Evolutionary conservation across 768 basidiomycete species (phyloP).

Genomic region (Jaapia argillacea): DNA sequence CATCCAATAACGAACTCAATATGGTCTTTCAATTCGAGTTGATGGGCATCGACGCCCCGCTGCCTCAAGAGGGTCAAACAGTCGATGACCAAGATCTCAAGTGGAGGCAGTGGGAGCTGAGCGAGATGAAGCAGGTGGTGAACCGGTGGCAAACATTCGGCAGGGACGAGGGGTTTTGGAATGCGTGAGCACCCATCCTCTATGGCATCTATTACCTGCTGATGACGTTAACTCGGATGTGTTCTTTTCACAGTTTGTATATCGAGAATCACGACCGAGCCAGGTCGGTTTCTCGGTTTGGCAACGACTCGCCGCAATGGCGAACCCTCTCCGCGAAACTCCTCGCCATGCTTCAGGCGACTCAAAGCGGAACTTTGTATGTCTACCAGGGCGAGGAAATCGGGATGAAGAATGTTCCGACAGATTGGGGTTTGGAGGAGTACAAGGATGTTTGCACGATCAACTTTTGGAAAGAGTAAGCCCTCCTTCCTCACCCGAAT

Average conservation of each 20-base stretch:
- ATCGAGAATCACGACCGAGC: slow-evolving; percentile 67
- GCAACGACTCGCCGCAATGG: slow-evolving; percentile 47
- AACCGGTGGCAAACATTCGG: slow-evolving; percentile 47
- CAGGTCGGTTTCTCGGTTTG: slow-evolving; percentile 55
- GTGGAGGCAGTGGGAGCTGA: slow-evolving; percentile 37
- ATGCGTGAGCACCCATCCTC: slow-evolving; percentile 32
- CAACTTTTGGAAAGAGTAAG: slow-evolving; percentile 49
- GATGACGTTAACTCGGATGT: neutral
- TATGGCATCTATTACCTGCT: neutral
- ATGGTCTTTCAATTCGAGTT: slow-evolving; percentile 60
- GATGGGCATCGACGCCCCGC: slow-evolving; percentile 46
- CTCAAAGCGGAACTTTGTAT: slow-evolving; percentile 58
- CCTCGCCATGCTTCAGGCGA: slow-evolving; percentile 48
- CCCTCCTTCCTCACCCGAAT: slow-evolving; percentile 4
- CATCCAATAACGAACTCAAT: slow-evolving; percentile 48
- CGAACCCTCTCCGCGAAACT: slow-evolving; percentile 53
- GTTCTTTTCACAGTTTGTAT: slow-evolving; percentile 31
- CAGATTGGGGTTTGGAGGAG: slow-evolving; percentile 57
- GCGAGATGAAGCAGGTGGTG: slow-evolving; percentile 36
- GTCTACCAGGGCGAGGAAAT: slow-evolving; percentile 74
- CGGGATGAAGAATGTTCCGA: slow-evolving; percentile 53
- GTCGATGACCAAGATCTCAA: slow-evolving; percentile 28
- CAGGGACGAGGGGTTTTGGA: slow-evolving; percentile 56
- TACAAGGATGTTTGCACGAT: slow-evolving; percentile 61
- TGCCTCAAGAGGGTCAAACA: slow-evolving; percentile 16